A percentile compares a stretch with the other conserved stretches of the same genome.
Evolutionary conservation across 2,329 filamentous ascomycete species (phyloP).

Genomic region (Cercospora canescens): DNA sequence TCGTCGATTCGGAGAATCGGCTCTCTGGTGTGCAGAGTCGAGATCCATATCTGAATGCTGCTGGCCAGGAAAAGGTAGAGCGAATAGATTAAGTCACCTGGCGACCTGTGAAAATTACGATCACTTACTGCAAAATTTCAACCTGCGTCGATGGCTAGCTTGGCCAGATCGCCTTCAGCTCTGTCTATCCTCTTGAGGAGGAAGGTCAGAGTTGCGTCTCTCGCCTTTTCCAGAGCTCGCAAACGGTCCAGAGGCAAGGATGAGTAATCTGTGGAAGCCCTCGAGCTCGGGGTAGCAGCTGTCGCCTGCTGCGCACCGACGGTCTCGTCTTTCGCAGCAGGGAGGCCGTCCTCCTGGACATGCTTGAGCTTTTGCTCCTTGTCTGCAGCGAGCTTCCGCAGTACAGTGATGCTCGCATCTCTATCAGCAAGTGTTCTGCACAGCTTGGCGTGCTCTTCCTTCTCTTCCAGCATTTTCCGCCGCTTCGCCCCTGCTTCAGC

Average conservation of each 20-base stretch:
- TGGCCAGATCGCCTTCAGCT: constrained; percentile 40
- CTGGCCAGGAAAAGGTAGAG: constrained; percentile 21
- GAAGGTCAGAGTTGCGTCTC: constrained; percentile 55
- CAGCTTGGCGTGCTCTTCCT: constrained; percentile 38
- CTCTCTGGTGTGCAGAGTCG: not conserved
- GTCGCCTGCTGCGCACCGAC: not conserved
- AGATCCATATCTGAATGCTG: constrained; percentile 21
- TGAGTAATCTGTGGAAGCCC: constrained; percentile 41
- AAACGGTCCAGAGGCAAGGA: constrained; percentile 44
- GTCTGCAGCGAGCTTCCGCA: constrained; percentile 48
- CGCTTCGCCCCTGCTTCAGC: constrained; percentile 34
- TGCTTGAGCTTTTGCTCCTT: constrained; percentile 43
- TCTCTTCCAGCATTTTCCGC: constrained; percentile 37
- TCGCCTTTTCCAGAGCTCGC: constrained; percentile 48
- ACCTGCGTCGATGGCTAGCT: not conserved
- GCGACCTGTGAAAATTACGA: no score
- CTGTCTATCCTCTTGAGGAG: constrained; percentile 55
- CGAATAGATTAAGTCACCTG: not conserved
- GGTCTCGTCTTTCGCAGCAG: not conserved
- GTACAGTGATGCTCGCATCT: constrained; percentile 49
- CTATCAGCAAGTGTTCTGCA: constrained; percentile 46
- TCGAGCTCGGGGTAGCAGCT: constrained; percentile 8
- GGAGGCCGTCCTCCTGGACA: constrained; percentile 10
- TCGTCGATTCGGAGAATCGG: not conserved
- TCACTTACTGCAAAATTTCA: not conserved